Conservation (phyloP, 1,284 basidiomycete genomes). For the Ustilago trichophora region DNA sequence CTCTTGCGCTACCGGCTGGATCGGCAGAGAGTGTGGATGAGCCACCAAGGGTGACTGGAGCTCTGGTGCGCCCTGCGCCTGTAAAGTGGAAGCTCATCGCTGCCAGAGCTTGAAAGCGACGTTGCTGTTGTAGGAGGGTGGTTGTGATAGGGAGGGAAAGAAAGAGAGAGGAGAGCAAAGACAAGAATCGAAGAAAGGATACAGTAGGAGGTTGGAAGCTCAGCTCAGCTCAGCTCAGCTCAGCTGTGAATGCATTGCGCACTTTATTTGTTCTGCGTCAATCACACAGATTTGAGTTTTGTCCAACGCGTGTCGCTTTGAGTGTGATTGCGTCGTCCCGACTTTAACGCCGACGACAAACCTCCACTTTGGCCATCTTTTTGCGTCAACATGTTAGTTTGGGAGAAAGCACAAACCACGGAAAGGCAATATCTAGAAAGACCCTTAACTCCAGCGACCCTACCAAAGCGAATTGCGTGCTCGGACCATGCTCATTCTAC, state of each 20-base stretch:
- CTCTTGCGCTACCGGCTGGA: conserved; percentile 36
- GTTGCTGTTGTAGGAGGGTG: no score
- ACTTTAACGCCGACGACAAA: conserved; percentile 9
- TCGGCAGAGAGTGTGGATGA: conserved; percentile 25
- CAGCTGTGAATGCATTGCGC: no score
- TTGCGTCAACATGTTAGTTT: no score
- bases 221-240: no score
- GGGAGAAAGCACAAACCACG: no score
- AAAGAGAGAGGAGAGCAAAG: no score
- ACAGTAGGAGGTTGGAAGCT: not conserved
- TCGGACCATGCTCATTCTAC: not conserved
- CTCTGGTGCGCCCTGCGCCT: conserved; percentile 30
- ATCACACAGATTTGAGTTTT: no score
- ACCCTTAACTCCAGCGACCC: no score
- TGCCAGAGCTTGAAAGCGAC: not conserved
- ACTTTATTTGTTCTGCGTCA: no score
- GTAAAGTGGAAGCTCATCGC: conserved; percentile 52
- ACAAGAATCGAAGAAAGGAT: no score
- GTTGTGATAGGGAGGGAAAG: no score
- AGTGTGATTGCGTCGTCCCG: not conserved
- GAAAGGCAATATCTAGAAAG: not conserved
- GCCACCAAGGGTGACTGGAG: conserved; percentile 43
- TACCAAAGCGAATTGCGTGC: no score
- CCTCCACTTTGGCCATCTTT: conserved; percentile 21
- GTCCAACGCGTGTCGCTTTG: not conserved